A percentile compares a stretch with the other conserved stretches of the same genome.
Evolutionary conservation across 495 filamentous ascomycete species (phyloP).

Genomic region (Talaromyces thailandensis): DNA sequence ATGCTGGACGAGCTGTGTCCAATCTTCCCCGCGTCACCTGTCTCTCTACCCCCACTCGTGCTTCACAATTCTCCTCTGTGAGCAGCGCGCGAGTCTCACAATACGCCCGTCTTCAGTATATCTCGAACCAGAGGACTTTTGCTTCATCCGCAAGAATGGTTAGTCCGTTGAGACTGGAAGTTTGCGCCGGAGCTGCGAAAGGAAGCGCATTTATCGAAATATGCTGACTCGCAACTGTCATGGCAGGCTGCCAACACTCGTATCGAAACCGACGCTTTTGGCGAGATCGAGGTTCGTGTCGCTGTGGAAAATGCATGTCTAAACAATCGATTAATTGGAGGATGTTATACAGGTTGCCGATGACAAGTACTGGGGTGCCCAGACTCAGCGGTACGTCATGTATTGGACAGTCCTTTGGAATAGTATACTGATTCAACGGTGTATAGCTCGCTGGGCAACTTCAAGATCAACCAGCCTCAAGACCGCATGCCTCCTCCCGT

Average conservation of each 20-base stretch:
- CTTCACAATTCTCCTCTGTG: not conserved
- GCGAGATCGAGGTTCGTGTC: slow-evolving; percentile 61
- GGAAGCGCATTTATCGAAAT: not conserved
- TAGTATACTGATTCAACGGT: slow-evolving; percentile 11
- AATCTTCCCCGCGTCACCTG: slow-evolving; percentile 6
- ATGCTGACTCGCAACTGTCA: not conserved
- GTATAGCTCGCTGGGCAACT: slow-evolving; percentile 78
- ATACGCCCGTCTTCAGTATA: slow-evolving; percentile 34
- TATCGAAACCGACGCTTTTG: slow-evolving; percentile 94
- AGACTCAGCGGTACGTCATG: slow-evolving; percentile 74
- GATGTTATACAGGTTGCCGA: slow-evolving; percentile 54
- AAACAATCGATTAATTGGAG: slow-evolving; percentile 13
- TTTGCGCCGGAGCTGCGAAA: not conserved
- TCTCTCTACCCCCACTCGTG: slow-evolving; percentile 6
- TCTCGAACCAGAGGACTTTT: slow-evolving; percentile 32
- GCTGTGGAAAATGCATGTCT: not conserved
- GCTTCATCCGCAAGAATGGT: slow-evolving; percentile 38
- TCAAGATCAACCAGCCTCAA: slow-evolving; percentile 97
- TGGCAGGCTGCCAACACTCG: slow-evolving; percentile 36
- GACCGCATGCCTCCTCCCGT: slow-evolving; percentile 96
- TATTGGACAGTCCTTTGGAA: not conserved
- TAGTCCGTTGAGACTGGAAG: slow-evolving; percentile 4
- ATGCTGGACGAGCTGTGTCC: slow-evolving; percentile 6
- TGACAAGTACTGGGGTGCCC: slow-evolving; percentile 98
- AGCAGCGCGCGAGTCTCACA: slow-evolving; percentile 10